Evolutionary conservation across 352 stramenopile species (phyloP).

Genomic region (Blastocystis sp.): DNA sequence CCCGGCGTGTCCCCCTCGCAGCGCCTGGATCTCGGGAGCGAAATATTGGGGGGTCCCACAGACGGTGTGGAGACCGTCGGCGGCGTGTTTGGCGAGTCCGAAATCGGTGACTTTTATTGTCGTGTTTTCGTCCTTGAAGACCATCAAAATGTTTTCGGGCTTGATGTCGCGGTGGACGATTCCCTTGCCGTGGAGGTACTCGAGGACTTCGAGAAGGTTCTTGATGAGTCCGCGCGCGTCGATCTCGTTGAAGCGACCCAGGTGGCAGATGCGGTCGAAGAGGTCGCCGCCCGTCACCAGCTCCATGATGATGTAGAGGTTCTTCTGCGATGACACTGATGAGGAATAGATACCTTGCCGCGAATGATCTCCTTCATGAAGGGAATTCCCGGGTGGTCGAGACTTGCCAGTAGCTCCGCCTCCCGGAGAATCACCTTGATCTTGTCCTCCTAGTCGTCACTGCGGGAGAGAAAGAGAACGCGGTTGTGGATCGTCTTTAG

Average conservation of each 20-base stretch:
- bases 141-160: slow-evolving; percentile 73
- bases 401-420: slow-evolving; percentile 60
- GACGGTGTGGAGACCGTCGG: slow-evolving; percentile 12
- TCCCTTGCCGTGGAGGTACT: slow-evolving; percentile 71
- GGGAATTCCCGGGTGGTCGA: slow-evolving; percentile 58
- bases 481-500: slow-evolving; percentile 58
- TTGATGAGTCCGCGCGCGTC: slow-evolving; percentile 75
- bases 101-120: slow-evolving; percentile 76
- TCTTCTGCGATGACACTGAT: slow-evolving; percentile 53
- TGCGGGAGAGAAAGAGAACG: background rate
- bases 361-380: slow-evolving; percentile 52
- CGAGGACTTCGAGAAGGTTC: slow-evolving; percentile 63
- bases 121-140: slow-evolving; percentile 66
- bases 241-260: slow-evolving; percentile 79
- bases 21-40: background rate
- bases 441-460: slow-evolving; percentile 52
- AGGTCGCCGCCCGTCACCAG: slow-evolving; percentile 69
- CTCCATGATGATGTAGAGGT: slow-evolving; percentile 63
- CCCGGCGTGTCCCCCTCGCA: background rate
- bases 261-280: slow-evolving; percentile 77
- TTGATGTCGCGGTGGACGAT: slow-evolving; percentile 80
- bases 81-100: slow-evolving; percentile 65
- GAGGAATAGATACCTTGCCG: background rate
- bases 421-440: slow-evolving; percentile 59
- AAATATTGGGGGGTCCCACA: slow-evolving; percentile 54